Conservation (phyloP, 1,284 basidiomycete species). For the Rhizoctonia solani region DNA sequence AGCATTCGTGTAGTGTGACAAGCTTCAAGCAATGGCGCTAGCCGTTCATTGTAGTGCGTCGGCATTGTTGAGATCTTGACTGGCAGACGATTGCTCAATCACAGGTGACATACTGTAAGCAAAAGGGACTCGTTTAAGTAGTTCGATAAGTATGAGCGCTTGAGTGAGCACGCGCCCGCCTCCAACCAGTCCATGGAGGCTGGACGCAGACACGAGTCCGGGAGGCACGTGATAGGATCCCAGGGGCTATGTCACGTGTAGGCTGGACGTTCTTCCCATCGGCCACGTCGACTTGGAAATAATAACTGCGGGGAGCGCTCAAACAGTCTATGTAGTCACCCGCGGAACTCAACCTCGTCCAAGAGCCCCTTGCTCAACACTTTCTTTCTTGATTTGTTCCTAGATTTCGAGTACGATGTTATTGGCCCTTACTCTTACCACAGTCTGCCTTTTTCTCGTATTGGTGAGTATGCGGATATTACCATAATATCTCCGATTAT, state of each 20-base stretch:
- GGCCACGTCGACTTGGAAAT: constrained; percentile 32
- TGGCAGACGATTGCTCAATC: too few species aligned
- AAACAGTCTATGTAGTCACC: constrained; percentile 28
- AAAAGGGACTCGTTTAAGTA: too few species aligned
- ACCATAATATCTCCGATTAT: constrained; percentile 39
- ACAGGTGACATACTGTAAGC: too few species aligned
- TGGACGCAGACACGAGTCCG: too few species aligned
- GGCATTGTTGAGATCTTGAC: too few species aligned
- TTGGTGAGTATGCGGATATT: constrained; percentile 11
- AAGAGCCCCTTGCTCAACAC: constrained; percentile 24
- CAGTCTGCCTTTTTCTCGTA: constrained; percentile 9
- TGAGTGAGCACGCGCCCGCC: too few species aligned
- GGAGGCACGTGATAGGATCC: neutral
- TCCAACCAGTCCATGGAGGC: too few species aligned
- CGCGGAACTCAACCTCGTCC: constrained; percentile 6
- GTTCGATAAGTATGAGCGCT: too few species aligned
- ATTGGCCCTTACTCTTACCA: neutral
- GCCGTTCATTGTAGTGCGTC: too few species aligned
- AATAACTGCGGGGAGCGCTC: constrained; percentile 2
- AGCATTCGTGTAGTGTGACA: too few species aligned
- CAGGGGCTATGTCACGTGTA: neutral
- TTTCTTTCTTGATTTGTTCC: constrained; percentile 26
- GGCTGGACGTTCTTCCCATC: constrained; percentile 14
- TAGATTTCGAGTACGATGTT: neutral
- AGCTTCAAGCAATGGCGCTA: too few species aligned